Evolutionary conservation across 768 basidiomycete genomes (phyloP), one percentile per base, ranked within the genome.

Genomic region (Porpolomopsis calyptriformis): DNA sequence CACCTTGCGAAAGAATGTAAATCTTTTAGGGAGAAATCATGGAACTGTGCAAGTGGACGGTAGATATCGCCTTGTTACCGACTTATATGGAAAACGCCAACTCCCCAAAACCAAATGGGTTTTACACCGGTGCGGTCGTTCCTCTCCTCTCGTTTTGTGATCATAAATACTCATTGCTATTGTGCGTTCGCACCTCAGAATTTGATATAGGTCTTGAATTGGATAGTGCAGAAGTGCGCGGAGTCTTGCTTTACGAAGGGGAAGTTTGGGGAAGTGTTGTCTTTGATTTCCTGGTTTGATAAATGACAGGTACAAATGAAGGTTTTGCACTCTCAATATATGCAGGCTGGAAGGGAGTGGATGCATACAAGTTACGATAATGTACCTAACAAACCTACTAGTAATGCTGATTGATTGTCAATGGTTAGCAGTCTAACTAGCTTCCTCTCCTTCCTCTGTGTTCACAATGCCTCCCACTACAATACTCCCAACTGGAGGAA

Each of bases 101-200:
- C 14, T 55, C 68, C 47, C 71, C 77, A 8, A 68, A 73, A 35
- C 59, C 66, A 31, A 68, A 69, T 41, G 86, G 85, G 8, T 90
- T 89, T 63, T 91, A 85, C 57, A 86, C 85, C 40, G 86, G 84
- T 82, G n/a, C n/a, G n/a, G n/a, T n/a, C n/a, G n/a, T n/a, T n/a
- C n/a, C n/a, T n/a, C n/a, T n/a, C n/a, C n/a, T n/a, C n/a, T n/a
- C n/a, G n/a, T n/a, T n/a, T n/a, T n/a, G n/a, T n/a, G n/a, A n/a
- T n/a, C n/a, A n/a, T n/a, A n/a, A n/a, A n/a, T n/a, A n/a, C n/a
- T n/a, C n/a, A n/a, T n/a, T n/a, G n/a, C n/a, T n/a, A n/a, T n/a
- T n/a, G n/a, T n/a, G n/a, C n/a, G n/a, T n/a, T n/a, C n/a, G n/a
- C n/a, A 45, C 29, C 34, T 35, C 37, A 87, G 85, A 89, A 58